A percentile compares a stretch with the other conserved stretches of the same genome.
These are phyloP conservation scores for Eucalyptus virginea DNA, from an alignment of 345 rosid species.

Conservation along the genomic window DNA sequence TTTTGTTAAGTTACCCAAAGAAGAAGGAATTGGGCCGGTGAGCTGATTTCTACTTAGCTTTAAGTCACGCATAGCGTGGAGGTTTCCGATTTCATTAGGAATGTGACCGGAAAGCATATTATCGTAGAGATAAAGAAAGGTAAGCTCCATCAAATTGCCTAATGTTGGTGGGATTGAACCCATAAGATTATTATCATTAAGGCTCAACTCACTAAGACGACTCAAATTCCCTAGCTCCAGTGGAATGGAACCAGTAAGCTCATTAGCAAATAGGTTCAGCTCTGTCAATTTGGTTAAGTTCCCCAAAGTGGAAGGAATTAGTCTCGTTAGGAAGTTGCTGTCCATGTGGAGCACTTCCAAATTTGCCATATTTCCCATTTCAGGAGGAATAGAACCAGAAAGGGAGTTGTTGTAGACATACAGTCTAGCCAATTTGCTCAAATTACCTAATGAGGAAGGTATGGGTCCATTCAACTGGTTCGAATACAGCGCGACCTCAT, in stretches of 20 bases:
- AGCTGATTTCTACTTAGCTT: neutral
- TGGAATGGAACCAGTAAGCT: constrained; percentile 1
- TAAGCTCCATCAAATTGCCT: neutral
- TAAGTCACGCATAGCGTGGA: neutral
- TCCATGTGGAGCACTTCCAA: neutral
- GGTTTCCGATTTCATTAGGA: constrained; percentile 5
- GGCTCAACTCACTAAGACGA: neutral
- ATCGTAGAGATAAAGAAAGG: neutral
- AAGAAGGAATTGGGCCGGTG: constrained; percentile 4
- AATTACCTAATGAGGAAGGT: neutral
- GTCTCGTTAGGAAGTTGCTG: neutral
- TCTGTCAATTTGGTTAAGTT: neutral
- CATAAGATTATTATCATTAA: neutral
- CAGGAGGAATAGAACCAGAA: neutral
- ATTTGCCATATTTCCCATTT: constrained; percentile 5
- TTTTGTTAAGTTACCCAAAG: neutral
- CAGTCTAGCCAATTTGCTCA: neutral
- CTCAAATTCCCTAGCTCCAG: neutral
- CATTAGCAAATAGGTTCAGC: neutral
- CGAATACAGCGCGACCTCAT: too few species aligned
- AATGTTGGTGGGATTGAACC: neutral
- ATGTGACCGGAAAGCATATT: neutral
- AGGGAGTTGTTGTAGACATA: neutral
- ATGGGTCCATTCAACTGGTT: too few species aligned
- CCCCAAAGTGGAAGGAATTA: constrained; percentile 5